A percentile compares a stretch with the other conserved stretches of the same genome.
Conservation (phyloP, 2,329 filamentous ascomycete species). For the Calonectria naviculata region DNA sequence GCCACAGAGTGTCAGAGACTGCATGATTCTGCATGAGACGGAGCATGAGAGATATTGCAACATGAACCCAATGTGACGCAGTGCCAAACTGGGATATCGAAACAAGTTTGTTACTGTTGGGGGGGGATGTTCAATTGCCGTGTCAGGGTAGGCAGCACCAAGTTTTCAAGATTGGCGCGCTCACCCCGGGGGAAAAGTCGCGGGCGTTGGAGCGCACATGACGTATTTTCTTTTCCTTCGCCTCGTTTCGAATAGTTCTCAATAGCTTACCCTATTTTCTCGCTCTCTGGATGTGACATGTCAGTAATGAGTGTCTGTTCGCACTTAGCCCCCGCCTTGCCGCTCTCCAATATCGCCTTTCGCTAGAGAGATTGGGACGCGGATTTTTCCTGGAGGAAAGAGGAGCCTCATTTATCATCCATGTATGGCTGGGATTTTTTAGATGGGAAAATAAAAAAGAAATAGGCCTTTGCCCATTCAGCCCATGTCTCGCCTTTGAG, state of each 20-base stretch:
- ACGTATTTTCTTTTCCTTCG: not conserved
- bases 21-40: slow-evolving; percentile 22
- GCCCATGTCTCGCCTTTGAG: slow-evolving; percentile 15
- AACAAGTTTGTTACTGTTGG: slow-evolving; percentile 5
- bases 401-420: not conserved
- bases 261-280: not conserved
- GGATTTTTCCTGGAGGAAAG: not conserved
- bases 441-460: not conserved
- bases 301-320: slow-evolving; percentile 7
- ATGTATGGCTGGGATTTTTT: not conserved
- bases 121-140: not conserved
- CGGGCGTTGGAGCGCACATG: slow-evolving; percentile 8
- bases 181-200: not conserved
- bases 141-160: not conserved
- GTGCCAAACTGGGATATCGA: slow-evolving; percentile 24
- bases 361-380: not conserved
- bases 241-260: not conserved
- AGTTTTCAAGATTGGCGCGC: not conserved
- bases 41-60: slow-evolving; percentile 7
- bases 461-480: slow-evolving; percentile 3
- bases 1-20: slow-evolving; percentile 16
- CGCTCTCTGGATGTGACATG: slow-evolving; percentile 13
- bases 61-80: slow-evolving; percentile 23
- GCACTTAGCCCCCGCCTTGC: not conserved
- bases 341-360: not conserved